Evolutionary conservation across 176 grass and related monocot species (phyloP), one percentile per base, ranked within the genome.

Genomic region (Triticum monococcum): DNA sequence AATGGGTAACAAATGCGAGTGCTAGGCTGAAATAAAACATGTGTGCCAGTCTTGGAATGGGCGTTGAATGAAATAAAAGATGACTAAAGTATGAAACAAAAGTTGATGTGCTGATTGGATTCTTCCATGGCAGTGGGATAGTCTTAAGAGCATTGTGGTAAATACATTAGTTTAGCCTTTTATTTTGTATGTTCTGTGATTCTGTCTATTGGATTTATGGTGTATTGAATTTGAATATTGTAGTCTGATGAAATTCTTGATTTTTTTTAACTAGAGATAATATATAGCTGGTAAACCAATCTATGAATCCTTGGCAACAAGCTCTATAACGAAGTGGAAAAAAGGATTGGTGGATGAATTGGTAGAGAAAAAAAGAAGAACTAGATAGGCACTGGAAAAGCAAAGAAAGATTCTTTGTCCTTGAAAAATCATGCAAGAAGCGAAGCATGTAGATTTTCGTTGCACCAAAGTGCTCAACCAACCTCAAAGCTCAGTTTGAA

Each of bases 1-100:
- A 79, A 76, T 77, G 78, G 63, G 14, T 43, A 60, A 85, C 43
- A 40, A 71, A 50, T 14, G 32, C 11, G 57, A 78, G 20, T 65
- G 60, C 40, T 75, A 66, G 38, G 71, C 12, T 54, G 71, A 30
- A 30, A 30, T 30, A 30, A 30, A 30, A 30, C 28, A 17, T 17
- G 14, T 7, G 43, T 84, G 50, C 50, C 50, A 30, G 24, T 48
- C 13, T 17, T 1, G 25, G 13, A 48, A 30, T 52, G 3, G 32
- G 35, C 1, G 14, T 7, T 45, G 45, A 1, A 48, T 48, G 45
- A 48, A 48, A 48, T 48, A 48, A 48, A 48, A 48, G 12, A 48
- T 48, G 14, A 56, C 48, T 69, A 56, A 69, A 68, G 20, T 37
- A n/a, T 82, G 46, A 82, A 18, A 32, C 8, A 9, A 24, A 56